These are phyloP conservation scores for Penicillium chermesinum DNA, from an alignment of 495 filamentous ascomycete genomes.

Conservation along the genomic window DNA sequence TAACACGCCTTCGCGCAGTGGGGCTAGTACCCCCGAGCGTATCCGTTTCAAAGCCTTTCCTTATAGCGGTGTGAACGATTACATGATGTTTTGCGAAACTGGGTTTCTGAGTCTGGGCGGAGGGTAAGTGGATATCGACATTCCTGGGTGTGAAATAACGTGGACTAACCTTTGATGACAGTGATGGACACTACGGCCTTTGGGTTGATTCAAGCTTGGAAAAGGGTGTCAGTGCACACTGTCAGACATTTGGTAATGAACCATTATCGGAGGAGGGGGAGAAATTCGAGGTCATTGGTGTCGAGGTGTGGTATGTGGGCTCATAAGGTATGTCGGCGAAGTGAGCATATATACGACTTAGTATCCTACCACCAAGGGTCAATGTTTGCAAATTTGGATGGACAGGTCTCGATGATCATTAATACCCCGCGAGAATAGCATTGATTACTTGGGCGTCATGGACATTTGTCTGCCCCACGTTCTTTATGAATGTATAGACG, in stretches of 20 bases:
- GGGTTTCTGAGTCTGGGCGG: slow-evolving; percentile 83
- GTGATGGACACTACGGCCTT: slow-evolving; percentile 84
- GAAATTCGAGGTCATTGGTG: slow-evolving; percentile 87
- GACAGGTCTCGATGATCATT: too few relatives aligned
- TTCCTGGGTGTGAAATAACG: not conserved
- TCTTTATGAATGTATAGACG: too few relatives aligned
- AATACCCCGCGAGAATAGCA: too few relatives aligned
- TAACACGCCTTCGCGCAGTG: slow-evolving; percentile 22
- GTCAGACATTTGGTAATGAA: slow-evolving; percentile 93
- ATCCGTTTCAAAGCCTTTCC: slow-evolving; percentile 96
- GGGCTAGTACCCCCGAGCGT: slow-evolving; percentile 51
- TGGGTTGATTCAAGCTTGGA: slow-evolving; percentile 91
- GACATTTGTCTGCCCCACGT: too few relatives aligned
- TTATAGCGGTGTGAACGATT: slow-evolving; percentile 93
- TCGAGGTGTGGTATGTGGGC: slow-evolving; percentile 85
- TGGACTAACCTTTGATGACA: slow-evolving; percentile 20
- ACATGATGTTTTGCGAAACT: slow-evolving; percentile 87
- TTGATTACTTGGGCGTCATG: too few relatives aligned
- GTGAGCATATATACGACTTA: not conserved
- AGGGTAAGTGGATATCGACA: slow-evolving; percentile 45
- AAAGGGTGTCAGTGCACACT: slow-evolving; percentile 72
- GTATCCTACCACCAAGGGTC: not conserved
- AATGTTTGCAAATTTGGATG: not conserved
- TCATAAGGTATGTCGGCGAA: slow-evolving; percentile 16
- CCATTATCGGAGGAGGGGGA: slow-evolving; percentile 88